Percentiles rank a stretch among this genome's conserved stretches.
Evolutionary conservation across 2,329 filamentous ascomycete genomes (phyloP).

Genomic region (Didymella sp.): DNA sequence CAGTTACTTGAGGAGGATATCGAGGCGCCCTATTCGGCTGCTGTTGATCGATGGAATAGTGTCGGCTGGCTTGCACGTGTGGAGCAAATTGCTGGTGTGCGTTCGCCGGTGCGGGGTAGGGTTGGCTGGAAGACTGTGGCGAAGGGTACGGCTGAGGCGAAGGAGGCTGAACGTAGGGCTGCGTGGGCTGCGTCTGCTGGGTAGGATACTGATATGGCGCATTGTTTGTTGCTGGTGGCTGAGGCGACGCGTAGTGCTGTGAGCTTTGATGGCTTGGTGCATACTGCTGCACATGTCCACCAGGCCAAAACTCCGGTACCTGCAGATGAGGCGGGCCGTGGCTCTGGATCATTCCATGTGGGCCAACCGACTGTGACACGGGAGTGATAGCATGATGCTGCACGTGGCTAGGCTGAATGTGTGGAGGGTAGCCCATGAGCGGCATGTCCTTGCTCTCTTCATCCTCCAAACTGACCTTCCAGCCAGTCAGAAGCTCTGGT

Average conservation of each 20-base stretch:
- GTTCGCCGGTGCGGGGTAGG: constrained; percentile 14
- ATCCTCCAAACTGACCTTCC: constrained; percentile 49
- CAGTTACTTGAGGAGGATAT: constrained; percentile 27
- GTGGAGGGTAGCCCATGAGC: constrained; percentile 40
- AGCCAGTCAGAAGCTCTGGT: constrained; percentile 44
- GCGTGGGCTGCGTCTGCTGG: constrained; percentile 27
- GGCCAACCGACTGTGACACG: constrained; percentile 29
- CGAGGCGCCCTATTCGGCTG: constrained; percentile 24
- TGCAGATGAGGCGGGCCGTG: constrained; percentile 40
- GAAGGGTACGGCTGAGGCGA: constrained; percentile 40
- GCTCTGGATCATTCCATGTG: constrained; percentile 35
- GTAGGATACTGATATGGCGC: constrained; percentile 34
- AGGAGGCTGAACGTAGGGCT: constrained; percentile 35
- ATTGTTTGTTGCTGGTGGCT: constrained; percentile 26
- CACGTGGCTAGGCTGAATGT: constrained; percentile 38
- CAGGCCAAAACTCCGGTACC: constrained; percentile 44
- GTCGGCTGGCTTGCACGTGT: constrained; percentile 23
- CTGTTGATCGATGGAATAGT: constrained; percentile 32
- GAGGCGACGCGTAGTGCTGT: constrained; percentile 36
- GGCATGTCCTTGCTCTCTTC: constrained; percentile 48
- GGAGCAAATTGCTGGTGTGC: constrained; percentile 22
- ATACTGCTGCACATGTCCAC: constrained; percentile 34
- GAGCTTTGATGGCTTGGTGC: constrained; percentile 33
- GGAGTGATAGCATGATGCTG: constrained; percentile 37
- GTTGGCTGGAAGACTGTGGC: constrained; percentile 31